A percentile compares a stretch with the other conserved stretches of the same genome.
Evolutionary conservation across 2,329 filamentous ascomycete genomes (phyloP).

Genomic region (Ophiostoma montium): DNA sequence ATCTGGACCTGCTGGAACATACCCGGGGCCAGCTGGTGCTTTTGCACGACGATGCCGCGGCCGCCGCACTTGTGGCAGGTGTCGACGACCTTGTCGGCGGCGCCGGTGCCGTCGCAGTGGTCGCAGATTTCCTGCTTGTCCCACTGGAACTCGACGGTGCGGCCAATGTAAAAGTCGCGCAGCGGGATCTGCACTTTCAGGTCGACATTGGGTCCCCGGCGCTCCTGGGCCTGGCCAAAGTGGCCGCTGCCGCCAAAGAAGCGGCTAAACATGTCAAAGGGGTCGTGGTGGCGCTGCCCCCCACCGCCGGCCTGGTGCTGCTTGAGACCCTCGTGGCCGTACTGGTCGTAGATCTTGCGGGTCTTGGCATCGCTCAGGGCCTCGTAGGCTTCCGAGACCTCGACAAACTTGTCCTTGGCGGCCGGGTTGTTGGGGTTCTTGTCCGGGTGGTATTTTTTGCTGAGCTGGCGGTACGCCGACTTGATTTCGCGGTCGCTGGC

Average conservation of each 20-base stretch:
- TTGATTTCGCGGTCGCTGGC: slow-evolving; percentile 85
- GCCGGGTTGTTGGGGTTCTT: slow-evolving; percentile 78
- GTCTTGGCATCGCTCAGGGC: slow-evolving; percentile 66
- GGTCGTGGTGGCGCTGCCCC: slow-evolving; percentile 54
- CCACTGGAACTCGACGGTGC: slow-evolving; percentile 72
- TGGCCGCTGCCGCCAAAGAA: slow-evolving; percentile 92
- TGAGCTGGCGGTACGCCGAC: slow-evolving; percentile 77
- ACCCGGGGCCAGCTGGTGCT: slow-evolving; percentile 89
- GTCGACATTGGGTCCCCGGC: slow-evolving; percentile 79
- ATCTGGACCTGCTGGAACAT: slow-evolving; percentile 97
- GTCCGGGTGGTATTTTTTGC: slow-evolving; percentile 93
- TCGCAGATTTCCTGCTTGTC: slow-evolving; percentile 95
- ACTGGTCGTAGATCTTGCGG: slow-evolving; percentile 83
- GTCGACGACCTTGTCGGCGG: slow-evolving; percentile 69
- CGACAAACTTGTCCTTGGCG: slow-evolving; percentile 82
- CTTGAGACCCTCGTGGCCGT: slow-evolving; percentile 82
- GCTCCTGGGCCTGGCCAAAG: slow-evolving; percentile 54
- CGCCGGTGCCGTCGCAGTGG: slow-evolving; percentile 74
- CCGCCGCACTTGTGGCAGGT: slow-evolving; percentile 66
- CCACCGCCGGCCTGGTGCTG: slow-evolving; percentile 57
- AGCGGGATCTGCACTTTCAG: slow-evolving; percentile 67
- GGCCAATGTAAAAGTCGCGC: slow-evolving; percentile 84
- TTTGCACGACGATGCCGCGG: slow-evolving; percentile 70
- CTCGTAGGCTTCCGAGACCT: slow-evolving; percentile 92
- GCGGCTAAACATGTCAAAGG: slow-evolving; percentile 89